Evolutionary conservation across 2,329 filamentous ascomycete genomes (phyloP), one percentile per base, ranked within the genome.

Genomic region (Nemania sp.): DNA sequence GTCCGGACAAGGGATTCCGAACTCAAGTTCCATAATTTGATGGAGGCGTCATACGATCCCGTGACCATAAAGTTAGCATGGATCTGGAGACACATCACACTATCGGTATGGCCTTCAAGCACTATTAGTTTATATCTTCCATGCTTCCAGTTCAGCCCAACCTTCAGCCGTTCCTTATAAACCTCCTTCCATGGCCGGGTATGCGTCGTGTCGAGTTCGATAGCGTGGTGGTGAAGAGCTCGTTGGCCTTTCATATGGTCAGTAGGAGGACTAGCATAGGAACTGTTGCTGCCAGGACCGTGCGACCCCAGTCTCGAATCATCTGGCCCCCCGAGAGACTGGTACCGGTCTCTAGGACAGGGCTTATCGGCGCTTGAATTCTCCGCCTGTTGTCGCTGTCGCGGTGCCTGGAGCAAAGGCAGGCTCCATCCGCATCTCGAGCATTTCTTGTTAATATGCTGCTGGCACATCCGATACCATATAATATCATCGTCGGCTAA

Each of bases 101-200:
- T 39, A 47, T 54, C 52, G 49, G 49, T 52, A 54, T 54, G 52
- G 52, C 42, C 43, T 47, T 47, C 32, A 40, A 54, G 32, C 13
- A 54, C 52, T 54, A 42, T 54, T 39, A 7, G 20, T 43, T 40
- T 47, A 15, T 47, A 54, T 37, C 42, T 47, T 54, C 52, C 52
- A n/a, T 47, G 42, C 42, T 54, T 54, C 52, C 52, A 54, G 53
- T 55, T 55, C 32, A 55, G 43, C 9, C 34, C 53, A 18, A 55
- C 43, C 43, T 32, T 25, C 43, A 55, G 20, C 17, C 43, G 15
- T 48, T 55, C 53, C n/a, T 55, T 55, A 11, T 55, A 55, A 47
- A 55, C 43, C 20, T 55, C 53, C 32, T 55, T 55, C 53, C 53
- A 55, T 34, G 53, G 53, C 20, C 34, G 53, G 42, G 52, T 47